Conservation (phyloP, 495 filamentous ascomycete species). For the Schizothecium vesticola region DNA sequence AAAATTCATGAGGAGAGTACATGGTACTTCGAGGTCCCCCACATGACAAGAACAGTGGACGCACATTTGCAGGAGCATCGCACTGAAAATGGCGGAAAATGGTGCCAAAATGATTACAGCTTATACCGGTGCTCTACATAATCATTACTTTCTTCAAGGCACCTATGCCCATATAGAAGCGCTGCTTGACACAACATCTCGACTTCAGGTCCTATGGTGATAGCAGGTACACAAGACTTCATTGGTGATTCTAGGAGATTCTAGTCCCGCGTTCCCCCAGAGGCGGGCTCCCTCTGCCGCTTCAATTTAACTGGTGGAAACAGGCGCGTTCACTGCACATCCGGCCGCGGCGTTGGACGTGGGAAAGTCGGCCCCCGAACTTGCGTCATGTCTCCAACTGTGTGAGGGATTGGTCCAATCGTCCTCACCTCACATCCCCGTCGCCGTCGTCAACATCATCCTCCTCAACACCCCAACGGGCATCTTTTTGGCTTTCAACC, state of each 20-base stretch:
- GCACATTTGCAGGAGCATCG: not conserved
- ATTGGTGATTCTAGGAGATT: not conserved
- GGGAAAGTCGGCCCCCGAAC: not conserved
- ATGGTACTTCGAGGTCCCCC: not conserved
- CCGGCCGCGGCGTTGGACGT: not conserved
- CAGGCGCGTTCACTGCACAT: not conserved
- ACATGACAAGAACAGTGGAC: not conserved
- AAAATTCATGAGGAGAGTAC: not conserved
- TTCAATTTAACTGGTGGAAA: not conserved
- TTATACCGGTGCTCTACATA: not conserved
- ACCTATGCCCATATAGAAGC: not conserved
- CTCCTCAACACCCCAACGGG: not conserved
- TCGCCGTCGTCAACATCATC: not conserved
- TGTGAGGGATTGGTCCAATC: not conserved
- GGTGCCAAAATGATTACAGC: not conserved
- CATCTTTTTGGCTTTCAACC: not conserved
- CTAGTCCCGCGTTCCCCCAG: not conserved
- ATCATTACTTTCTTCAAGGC: not conserved
- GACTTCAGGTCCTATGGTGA: not conserved
- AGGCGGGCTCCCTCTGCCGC: not conserved
- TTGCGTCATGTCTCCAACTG: not conserved
- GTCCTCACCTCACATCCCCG: not conserved
- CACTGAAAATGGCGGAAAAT: not conserved
- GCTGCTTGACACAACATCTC: not conserved
- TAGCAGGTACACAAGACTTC: not conserved